A percentile compares a stretch with the other conserved stretches of the same genome.
Evolutionary conservation across 805 yeast genomes (phyloP).

Genomic region (Suhomyces tanzawaensis): DNA sequence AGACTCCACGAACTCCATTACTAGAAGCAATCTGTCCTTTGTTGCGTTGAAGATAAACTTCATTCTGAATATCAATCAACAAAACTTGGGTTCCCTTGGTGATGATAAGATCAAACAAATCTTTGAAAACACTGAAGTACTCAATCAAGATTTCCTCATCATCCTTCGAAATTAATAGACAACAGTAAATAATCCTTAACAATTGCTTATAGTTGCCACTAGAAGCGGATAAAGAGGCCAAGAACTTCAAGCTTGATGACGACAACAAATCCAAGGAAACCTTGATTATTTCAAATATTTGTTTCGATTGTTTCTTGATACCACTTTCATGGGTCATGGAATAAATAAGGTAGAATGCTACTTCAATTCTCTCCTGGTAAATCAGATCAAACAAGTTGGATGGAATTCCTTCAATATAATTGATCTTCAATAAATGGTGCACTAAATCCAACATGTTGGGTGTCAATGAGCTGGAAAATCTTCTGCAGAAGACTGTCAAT

Average conservation of each 20-base stretch:
- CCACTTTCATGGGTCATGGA: constrained; percentile 33
- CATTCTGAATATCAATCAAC: constrained; percentile 57
- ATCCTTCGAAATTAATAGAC: constrained; percentile 43
- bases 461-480: constrained; percentile 27
- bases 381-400: constrained; percentile 48
- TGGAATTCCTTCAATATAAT: constrained; percentile 50
- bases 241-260: constrained; percentile 50
- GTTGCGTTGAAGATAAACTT: constrained; percentile 42
- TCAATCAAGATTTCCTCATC: constrained; percentile 42
- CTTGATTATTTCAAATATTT: constrained; percentile 41
- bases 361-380: constrained; percentile 61
- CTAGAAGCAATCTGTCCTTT: constrained; percentile 32
- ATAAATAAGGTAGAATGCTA: constrained; percentile 54
- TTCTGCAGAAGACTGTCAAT: constrained; percentile 61
- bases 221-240: constrained; percentile 39
- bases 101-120: constrained; percentile 59
- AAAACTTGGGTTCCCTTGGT: constrained; percentile 64
- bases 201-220: constrained; percentile 54
- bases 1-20: constrained; percentile 36
- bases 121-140: constrained; percentile 51
- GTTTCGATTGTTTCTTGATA: constrained; percentile 19
- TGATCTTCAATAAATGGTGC: constrained; percentile 49
- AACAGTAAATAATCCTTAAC: constrained; percentile 54
- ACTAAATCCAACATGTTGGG: constrained; percentile 36
- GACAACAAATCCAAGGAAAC: constrained; percentile 45